These are phyloP conservation scores for Mucor ambiguus DNA, from an alignment of 371 early-diverging fungal species.

Conservation along the genomic window DNA sequence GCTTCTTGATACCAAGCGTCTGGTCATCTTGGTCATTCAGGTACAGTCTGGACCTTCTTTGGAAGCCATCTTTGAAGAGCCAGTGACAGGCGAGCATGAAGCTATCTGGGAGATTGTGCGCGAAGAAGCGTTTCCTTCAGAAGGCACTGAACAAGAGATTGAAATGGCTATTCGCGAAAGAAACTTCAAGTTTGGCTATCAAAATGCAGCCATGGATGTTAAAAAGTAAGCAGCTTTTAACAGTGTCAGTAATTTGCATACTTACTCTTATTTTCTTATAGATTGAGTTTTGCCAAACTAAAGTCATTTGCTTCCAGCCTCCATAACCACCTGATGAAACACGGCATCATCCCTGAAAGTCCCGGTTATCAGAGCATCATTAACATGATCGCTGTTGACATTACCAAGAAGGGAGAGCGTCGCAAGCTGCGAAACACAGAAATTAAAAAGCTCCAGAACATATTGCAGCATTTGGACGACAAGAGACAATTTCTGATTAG, in stretches of 20 bases:
- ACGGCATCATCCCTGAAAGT: constrained; percentile 37
- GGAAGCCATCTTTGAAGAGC: constrained; percentile 80
- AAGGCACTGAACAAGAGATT: constrained; percentile 31
- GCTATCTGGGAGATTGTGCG: constrained; percentile 60
- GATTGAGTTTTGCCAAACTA: constrained; percentile 44
- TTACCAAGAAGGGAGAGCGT: constrained; percentile 91
- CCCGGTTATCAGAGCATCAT: constrained; percentile 85
- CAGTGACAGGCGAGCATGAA: constrained; percentile 80
- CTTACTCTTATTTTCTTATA: constrained; percentile 10
- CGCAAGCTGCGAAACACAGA: constrained; percentile 80
- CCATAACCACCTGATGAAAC: constrained; percentile 37
- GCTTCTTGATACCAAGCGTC: constrained; percentile 93
- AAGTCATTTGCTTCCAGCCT: constrained; percentile 42
- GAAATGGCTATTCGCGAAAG: constrained; percentile 30
- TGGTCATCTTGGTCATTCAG: constrained; percentile 82
- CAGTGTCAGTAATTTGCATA: not conserved
- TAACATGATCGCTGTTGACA: constrained; percentile 89
- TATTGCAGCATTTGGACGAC: constrained; percentile 80
- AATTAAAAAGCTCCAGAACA: constrained; percentile 72
- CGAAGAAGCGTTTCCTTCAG: constrained; percentile 46
- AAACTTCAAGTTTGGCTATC: constrained; percentile 31
- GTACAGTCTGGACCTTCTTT: constrained; percentile 84
- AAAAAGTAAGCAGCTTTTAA: constrained; percentile 15
- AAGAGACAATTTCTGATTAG: constrained; percentile 81
- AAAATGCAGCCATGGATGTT: constrained; percentile 33